A percentile compares a stretch with the other conserved stretches of the same genome.
Conservation (phyloP, 163 green algal species). For the Coccomyxa subellipsoidea region DNA sequence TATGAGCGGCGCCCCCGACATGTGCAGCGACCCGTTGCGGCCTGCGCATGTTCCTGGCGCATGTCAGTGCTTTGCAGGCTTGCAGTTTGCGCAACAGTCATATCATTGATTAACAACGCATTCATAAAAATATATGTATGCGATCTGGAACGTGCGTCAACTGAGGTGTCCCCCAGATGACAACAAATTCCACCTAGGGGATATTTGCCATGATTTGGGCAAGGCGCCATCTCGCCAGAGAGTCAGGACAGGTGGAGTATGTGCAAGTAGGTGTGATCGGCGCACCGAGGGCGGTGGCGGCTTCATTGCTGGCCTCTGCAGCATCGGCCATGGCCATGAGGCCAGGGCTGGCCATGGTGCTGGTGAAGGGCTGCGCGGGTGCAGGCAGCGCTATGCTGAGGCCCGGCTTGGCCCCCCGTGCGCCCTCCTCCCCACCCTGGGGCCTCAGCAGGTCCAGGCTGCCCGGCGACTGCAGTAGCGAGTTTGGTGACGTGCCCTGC, state of each 20-base stretch:
- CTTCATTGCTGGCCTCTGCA: background rate
- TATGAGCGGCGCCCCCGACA: background rate
- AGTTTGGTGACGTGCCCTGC: background rate
- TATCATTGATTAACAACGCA: background rate
- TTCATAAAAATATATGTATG: background rate
- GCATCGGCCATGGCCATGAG: constrained; percentile 1
- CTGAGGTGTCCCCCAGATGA: background rate
- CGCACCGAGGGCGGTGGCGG: background rate
- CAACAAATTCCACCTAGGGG: too few relatives aligned
- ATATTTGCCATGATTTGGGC: background rate
- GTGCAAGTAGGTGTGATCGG: background rate
- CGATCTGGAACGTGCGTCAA: background rate
- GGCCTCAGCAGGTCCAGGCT: constrained; percentile 2
- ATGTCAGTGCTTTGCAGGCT: background rate
- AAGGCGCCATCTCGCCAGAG: too few relatives aligned
- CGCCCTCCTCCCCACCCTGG: background rate
- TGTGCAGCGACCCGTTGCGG: background rate
- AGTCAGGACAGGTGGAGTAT: background rate
- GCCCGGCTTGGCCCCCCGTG: background rate
- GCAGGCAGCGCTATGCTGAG: background rate
- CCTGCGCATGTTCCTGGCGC: background rate
- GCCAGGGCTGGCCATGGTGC: background rate
- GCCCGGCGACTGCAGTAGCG: constrained; percentile 1
- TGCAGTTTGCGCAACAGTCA: background rate
- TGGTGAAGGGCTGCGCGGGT: background rate